These are phyloP conservation scores for Umbellularia californica DNA, from an alignment of 164 flowering plant species.

Conservation along the genomic window DNA sequence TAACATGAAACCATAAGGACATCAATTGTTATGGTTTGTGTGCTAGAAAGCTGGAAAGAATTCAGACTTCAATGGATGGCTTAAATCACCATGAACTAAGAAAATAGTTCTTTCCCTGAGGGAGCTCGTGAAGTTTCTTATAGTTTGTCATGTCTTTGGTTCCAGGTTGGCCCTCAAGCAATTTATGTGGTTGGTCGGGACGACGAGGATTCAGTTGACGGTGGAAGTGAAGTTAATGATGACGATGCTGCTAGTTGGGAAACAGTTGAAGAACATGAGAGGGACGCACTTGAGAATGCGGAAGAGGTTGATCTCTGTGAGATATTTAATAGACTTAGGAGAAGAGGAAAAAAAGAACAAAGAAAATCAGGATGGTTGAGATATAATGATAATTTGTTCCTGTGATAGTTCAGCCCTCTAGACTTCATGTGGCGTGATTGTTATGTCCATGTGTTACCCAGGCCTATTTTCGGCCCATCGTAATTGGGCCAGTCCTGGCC, in stretches of 20 bases:
- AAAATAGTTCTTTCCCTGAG: neutral
- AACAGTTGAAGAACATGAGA: constrained; percentile 82
- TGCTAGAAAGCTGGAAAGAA: no score
- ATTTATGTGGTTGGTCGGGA: constrained; percentile 95
- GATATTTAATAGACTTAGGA: neutral
- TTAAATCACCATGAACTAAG: neutral
- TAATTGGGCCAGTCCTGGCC: neutral
- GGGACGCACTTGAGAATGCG: constrained; percentile 44
- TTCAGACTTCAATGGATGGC: neutral
- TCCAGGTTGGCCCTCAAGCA: constrained; percentile 99
- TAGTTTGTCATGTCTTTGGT: constrained; percentile 11
- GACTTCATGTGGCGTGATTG: no score
- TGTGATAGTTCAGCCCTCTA: neutral
- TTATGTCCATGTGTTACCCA: no score
- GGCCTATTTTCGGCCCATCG: neutral
- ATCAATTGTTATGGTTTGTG: neutral
- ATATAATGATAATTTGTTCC: neutral
- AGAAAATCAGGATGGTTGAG: no score
- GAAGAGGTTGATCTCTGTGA: constrained; percentile 53
- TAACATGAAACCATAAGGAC: neutral
- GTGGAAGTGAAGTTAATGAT: constrained; percentile 72
- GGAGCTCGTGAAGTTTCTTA: neutral
- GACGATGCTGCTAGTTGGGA: constrained; percentile 95
- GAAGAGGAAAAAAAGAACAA: no score
- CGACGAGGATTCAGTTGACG: constrained; percentile 75